Conservation (phyloP, 2,329 filamentous ascomycete species). For the Penicillium paneum region DNA sequence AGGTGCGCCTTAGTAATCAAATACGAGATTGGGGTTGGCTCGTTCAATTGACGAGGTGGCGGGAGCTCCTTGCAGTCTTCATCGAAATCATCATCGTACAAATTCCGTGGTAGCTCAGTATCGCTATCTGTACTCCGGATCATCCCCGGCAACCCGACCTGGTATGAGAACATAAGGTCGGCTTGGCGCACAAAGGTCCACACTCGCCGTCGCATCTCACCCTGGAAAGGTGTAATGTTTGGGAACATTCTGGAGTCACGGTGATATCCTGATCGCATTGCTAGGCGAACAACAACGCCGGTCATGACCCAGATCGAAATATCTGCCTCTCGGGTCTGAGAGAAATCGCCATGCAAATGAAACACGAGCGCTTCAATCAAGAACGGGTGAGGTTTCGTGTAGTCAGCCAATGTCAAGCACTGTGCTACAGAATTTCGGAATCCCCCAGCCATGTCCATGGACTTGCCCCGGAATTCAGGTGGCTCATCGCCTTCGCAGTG, state of each 20-base stretch:
- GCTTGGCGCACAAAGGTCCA: slow-evolving; percentile 55
- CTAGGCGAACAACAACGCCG: slow-evolving; percentile 59
- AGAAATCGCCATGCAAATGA: slow-evolving; percentile 61
- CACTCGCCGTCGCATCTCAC: slow-evolving; percentile 54
- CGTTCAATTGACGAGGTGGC: slow-evolving; percentile 53
- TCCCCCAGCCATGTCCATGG: slow-evolving; percentile 45
- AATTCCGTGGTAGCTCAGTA: slow-evolving; percentile 58
- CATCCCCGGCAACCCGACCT: slow-evolving; percentile 66
- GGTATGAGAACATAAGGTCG: slow-evolving; percentile 64
- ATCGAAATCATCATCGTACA: slow-evolving; percentile 64
- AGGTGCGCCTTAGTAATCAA: slow-evolving; percentile 48
- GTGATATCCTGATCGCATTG: slow-evolving; percentile 66
- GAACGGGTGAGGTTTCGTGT: slow-evolving; percentile 59
- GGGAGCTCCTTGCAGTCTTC: slow-evolving; percentile 56
- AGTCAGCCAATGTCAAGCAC: slow-evolving; percentile 61
- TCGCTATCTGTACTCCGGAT: slow-evolving; percentile 62
- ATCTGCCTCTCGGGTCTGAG: slow-evolving; percentile 58
- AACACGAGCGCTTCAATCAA: slow-evolving; percentile 62
- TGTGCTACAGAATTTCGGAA: slow-evolving; percentile 59
- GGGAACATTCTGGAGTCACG: slow-evolving; percentile 59
- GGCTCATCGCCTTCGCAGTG: slow-evolving; percentile 60
- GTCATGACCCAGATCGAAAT: slow-evolving; percentile 59
- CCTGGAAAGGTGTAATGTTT: slow-evolving; percentile 59
- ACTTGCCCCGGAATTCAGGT: slow-evolving; percentile 59
- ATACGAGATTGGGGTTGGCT: slow-evolving; percentile 57